Percentiles rank a stretch among this genome's conserved stretches.
These are phyloP conservation scores for Chlamydomonas urium DNA, from an alignment of 139 green algal species.

Conservation along the genomic window DNA sequence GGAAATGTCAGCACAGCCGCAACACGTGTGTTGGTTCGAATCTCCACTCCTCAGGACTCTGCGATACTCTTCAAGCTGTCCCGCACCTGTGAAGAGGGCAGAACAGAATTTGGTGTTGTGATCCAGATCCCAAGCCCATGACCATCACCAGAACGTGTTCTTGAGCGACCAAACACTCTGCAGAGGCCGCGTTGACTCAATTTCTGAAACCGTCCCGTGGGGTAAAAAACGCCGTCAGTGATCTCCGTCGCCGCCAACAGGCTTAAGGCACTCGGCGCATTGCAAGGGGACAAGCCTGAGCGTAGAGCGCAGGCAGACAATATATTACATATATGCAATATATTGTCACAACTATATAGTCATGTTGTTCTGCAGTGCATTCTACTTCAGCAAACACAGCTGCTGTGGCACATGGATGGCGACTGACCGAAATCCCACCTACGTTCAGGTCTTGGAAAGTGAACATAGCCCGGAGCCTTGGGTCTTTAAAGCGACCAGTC, in stretches of 20 bases:
- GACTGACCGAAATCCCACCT: no score
- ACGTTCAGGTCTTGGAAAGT: slow-evolving; percentile 87
- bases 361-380: no score
- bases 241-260: slow-evolving; percentile 84
- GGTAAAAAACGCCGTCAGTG: slow-evolving; percentile 84
- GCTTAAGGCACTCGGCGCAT: slow-evolving; percentile 73
- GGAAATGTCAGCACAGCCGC: slow-evolving; percentile 16
- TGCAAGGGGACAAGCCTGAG: slow-evolving; percentile 61
- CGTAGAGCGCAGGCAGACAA: no score
- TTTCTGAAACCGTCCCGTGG: slow-evolving; percentile 70
- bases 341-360: no score
- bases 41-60: slow-evolving; percentile 40
- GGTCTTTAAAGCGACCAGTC: slow-evolving; percentile 59
- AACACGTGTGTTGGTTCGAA: slow-evolving; percentile 40
- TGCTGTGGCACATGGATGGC: no score
- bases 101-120: neutral
- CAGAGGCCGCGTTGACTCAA: slow-evolving; percentile 25
- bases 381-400: no score
- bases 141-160: neutral
- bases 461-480: slow-evolving; percentile 60
- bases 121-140: neutral
- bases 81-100: neutral
- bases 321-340: no score
- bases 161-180: no score
- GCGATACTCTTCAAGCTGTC: slow-evolving; percentile 12